Evolutionary conservation across 257 asterid species (phyloP).

Genomic region (Primulina eburnea): DNA sequence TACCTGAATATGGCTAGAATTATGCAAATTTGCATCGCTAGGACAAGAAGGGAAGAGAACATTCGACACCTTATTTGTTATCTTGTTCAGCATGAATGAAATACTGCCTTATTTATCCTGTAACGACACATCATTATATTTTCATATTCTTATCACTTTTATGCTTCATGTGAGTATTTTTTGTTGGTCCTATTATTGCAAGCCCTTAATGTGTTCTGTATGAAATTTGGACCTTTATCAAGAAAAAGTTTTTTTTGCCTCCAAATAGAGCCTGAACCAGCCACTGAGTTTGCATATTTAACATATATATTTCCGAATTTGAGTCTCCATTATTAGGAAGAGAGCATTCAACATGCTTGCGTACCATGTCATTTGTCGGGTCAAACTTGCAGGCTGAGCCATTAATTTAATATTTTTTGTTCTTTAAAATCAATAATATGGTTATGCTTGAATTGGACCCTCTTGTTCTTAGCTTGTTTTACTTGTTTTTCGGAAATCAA

Average conservation of each 20-base stretch:
- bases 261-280: background rate
- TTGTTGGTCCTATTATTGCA: background rate
- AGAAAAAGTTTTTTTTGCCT: background rate
- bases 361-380: background rate
- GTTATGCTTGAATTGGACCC: background rate
- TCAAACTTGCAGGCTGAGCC: conserved; percentile 1
- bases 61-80: no score
- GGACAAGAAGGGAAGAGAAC: no score
- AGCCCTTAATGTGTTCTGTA: background rate
- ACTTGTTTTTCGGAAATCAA: background rate
- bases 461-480: conserved; percentile 3
- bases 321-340: conserved; percentile 2
- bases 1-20: background rate
- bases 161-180: background rate
- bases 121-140: no score
- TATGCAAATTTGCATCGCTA: no score
- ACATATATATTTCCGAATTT: background rate
- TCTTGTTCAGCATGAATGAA: no score
- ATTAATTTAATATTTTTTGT: background rate
- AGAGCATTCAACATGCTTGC: background rate
- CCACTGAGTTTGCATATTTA: background rate
- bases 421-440: no score
- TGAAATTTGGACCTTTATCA: conserved; percentile 2
- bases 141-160: no score
- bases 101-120: no score